phyloP scores from a whole-genome alignment of 163 green algal species.

The Coccomyxa subellipsoidea region DNA sequence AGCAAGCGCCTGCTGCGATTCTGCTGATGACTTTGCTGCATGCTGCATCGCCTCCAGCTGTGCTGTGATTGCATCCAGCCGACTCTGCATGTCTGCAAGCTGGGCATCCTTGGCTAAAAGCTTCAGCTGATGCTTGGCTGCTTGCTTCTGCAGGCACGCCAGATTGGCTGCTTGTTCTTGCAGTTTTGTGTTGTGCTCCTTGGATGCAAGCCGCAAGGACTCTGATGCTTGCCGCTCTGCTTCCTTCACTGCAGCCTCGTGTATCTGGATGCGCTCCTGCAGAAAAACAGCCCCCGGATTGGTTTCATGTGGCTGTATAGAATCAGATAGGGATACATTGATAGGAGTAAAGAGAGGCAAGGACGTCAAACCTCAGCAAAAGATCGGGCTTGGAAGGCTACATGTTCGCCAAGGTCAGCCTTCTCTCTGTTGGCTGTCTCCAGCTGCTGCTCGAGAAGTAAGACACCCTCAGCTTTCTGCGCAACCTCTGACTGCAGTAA shows the following conservation, averaged over 20 bases:
- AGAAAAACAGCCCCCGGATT: neutral
- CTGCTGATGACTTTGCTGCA: neutral
- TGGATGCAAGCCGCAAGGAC: neutral
- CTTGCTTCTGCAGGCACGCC: neutral
- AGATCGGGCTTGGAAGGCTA: neutral
- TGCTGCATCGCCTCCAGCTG: neutral
- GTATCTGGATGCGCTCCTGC: neutral
- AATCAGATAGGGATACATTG: neutral
- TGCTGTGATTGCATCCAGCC: neutral
- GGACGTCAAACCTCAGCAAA: neutral
- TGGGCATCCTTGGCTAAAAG: neutral
- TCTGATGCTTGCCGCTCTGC: neutral
- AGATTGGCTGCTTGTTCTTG: neutral
- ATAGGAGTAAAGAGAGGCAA: neutral
- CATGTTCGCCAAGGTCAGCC: neutral
- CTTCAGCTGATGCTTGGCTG: neutral
- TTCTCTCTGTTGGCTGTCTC: neutral
- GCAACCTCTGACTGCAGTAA: neutral
- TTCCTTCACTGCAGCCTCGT: neutral
- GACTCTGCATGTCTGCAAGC: neutral
- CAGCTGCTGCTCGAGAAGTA: neutral
- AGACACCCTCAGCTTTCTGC: neutral
- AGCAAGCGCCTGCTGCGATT: neutral
- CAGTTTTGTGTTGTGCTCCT: neutral
- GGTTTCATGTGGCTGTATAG: neutral